Conservation (phyloP, 345 rosid genomes). For the Psidium guajava region DNA sequence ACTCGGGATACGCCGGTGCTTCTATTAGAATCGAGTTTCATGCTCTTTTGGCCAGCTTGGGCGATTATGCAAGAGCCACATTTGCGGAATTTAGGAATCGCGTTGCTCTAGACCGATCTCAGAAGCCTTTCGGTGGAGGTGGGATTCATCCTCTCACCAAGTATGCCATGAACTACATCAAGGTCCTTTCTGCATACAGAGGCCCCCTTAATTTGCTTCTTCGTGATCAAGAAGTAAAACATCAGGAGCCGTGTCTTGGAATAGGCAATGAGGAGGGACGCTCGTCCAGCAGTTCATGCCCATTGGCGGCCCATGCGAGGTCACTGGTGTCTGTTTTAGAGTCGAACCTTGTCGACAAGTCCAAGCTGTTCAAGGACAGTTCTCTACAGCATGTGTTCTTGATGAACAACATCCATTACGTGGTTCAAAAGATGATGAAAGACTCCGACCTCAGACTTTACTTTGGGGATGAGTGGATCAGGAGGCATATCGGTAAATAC, state of each 20-base stretch:
- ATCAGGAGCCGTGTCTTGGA: conserved; percentile 13
- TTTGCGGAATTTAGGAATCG: conserved; percentile 37
- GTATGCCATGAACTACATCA: conserved; percentile 80
- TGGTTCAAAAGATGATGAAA: conserved; percentile 66
- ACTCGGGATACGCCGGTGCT: conserved; percentile 36
- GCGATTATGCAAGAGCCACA: conserved; percentile 27
- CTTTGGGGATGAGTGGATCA: conserved; percentile 85
- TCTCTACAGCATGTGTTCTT: conserved; percentile 41
- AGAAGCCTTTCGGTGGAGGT: conserved; percentile 35
- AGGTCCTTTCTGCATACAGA: conserved; percentile 36
- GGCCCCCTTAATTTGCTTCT: conserved; percentile 46
- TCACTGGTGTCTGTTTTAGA: conserved; percentile 36
- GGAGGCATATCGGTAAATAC: conserved; percentile 46
- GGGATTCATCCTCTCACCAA: conserved; percentile 53
- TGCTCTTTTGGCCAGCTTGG: conserved; percentile 26
- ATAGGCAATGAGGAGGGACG: conserved; percentile 15
- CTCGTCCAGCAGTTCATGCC: conserved; percentile 29
- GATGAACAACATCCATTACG: conserved; percentile 66
- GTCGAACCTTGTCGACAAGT: conserved; percentile 35
- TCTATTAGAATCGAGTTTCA: conserved; percentile 44
- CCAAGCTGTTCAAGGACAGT: conserved; percentile 41
- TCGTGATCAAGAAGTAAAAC: conserved; percentile 20
- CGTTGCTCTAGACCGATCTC: conserved; percentile 29
- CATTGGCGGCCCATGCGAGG: conserved; percentile 43
- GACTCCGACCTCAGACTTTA: conserved; percentile 44